A percentile compares a stretch with the other conserved stretches of the same genome.
These are phyloP conservation scores for Hygrophila difformis DNA, from an alignment of 257 asterid species.

Conservation along the genomic window DNA sequence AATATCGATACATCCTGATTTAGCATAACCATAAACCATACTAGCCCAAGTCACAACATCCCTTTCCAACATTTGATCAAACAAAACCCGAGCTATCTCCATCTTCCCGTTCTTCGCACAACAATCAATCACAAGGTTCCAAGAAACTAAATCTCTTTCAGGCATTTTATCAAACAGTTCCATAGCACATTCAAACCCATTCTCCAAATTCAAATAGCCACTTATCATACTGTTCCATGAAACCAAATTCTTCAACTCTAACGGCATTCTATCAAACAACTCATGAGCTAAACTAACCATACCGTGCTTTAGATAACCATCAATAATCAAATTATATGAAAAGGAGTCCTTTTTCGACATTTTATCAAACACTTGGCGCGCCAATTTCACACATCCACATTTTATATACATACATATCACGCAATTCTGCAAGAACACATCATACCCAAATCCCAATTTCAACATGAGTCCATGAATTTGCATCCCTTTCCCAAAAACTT, in stretches of 20 bases:
- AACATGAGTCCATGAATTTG: conserved; percentile 74
- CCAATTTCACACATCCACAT: conserved; percentile 41
- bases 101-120: conserved; percentile 53
- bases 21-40: conserved; percentile 74
- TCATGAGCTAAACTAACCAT: conserved; percentile 54
- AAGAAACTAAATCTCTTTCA: conserved; percentile 63
- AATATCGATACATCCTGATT: conserved; percentile 38
- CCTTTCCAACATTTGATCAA: conserved; percentile 48
- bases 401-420: conserved; percentile 51
- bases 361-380: conserved; percentile 52
- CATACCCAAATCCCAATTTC: conserved; percentile 45
- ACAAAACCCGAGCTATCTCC: conserved; percentile 41
- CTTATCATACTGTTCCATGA: conserved; percentile 78
- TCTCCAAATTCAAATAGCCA: conserved; percentile 40
- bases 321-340: conserved; percentile 73
- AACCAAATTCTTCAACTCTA: conserved; percentile 44
- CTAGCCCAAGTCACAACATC: conserved; percentile 76
- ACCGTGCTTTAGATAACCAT: conserved; percentile 72
- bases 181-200: conserved; percentile 40
- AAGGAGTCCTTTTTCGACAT: conserved; percentile 47
- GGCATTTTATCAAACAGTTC: conserved; percentile 61
- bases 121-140: conserved; percentile 75
- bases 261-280: conserved; percentile 51
- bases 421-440: conserved; percentile 56
- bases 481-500: conserved; percentile 32